phyloP scores from a whole-genome alignment of 768 basidiomycete species.

The Lanmaoa pseudosensibilis region DNA sequence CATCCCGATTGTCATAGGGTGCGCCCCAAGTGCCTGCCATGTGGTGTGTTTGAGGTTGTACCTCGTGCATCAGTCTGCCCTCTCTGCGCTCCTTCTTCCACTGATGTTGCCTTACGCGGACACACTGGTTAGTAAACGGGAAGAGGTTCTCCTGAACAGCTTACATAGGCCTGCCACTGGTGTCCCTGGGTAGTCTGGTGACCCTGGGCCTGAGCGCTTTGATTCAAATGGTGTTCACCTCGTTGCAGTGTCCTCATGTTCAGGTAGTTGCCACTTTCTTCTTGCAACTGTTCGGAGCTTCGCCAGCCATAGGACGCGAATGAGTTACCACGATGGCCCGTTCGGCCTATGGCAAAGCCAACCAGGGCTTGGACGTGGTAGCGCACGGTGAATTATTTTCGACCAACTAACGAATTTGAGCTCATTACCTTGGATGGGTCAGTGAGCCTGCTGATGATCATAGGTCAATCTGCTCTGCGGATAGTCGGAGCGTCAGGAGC shows the following conservation, averaged over 20 bases:
- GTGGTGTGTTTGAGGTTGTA: too few species aligned
- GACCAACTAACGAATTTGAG: not conserved
- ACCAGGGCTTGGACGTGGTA: not conserved
- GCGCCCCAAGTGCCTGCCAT: too few species aligned
- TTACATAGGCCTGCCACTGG: not conserved
- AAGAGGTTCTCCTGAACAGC: not conserved
- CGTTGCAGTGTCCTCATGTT: not conserved
- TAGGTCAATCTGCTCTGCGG: constrained; percentile 1
- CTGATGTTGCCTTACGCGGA: too few species aligned
- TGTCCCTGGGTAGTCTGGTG: not conserved
- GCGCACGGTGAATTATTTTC: not conserved
- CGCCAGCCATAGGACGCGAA: not conserved
- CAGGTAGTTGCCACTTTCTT: not conserved
- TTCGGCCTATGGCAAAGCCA: constrained; percentile 1
- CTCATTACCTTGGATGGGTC: not conserved
- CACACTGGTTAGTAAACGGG: not conserved
- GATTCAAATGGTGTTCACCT: not conserved
- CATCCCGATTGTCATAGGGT: not conserved
- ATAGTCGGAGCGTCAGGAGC: not conserved
- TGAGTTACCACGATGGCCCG: constrained; percentile 5
- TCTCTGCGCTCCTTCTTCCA: too few species aligned
- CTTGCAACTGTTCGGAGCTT: not conserved
- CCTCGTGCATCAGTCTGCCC: too few species aligned
- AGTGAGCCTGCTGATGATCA: constrained; percentile 5
- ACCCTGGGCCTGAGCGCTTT: not conserved